Percentiles rank a stretch among this genome's conserved stretches.
Evolutionary conservation across 192 early-diverging fungal species (phyloP).

Genomic region (Ambispora gerdemannii): DNA sequence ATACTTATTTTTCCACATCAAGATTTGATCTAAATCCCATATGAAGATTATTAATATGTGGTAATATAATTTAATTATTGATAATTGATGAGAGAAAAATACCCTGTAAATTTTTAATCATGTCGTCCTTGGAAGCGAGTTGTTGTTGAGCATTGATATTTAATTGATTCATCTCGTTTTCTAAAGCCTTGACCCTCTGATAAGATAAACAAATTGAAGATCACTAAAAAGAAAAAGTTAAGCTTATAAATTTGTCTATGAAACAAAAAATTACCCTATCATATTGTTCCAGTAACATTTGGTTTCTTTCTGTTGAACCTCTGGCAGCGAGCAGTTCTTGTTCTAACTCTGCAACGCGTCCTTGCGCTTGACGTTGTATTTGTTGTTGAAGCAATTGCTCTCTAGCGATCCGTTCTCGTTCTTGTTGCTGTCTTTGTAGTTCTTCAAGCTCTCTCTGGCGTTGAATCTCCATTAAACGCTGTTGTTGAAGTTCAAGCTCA

Average conservation of each 20-base stretch:
- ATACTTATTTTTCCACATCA: slow-evolving; percentile 97
- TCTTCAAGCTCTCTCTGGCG: slow-evolving; percentile 75
- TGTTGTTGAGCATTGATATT: slow-evolving; percentile 68
- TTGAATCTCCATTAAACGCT: slow-evolving; percentile 56
- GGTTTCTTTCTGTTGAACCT: slow-evolving; percentile 78
- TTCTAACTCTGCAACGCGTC: slow-evolving; percentile 74
- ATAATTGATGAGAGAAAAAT: not conserved
- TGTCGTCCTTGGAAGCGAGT: slow-evolving; percentile 79
- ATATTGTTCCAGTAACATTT: slow-evolving; percentile 83
- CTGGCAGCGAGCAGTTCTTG: slow-evolving; percentile 75
- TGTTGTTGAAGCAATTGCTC: slow-evolving; percentile 78
- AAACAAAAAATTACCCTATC: slow-evolving; percentile 54
- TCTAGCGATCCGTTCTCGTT: slow-evolving; percentile 67
- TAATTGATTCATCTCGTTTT: slow-evolving; percentile 77
- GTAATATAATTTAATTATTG: not conserved
- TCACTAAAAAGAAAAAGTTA: no score
- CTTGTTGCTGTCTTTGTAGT: slow-evolving; percentile 68
- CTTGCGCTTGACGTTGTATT: slow-evolving; percentile 75
- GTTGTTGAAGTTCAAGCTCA: slow-evolving; percentile 52
- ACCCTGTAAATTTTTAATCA: slow-evolving; percentile 80
- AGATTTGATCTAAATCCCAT: slow-evolving; percentile 70
- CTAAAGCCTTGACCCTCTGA: slow-evolving; percentile 75
- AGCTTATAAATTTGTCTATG: no score
- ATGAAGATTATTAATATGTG: not conserved
- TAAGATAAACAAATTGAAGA: not conserved